phyloP scores from a whole-genome alignment of 768 basidiomycete genomes.

The Leccinum rimulosum region DNA sequence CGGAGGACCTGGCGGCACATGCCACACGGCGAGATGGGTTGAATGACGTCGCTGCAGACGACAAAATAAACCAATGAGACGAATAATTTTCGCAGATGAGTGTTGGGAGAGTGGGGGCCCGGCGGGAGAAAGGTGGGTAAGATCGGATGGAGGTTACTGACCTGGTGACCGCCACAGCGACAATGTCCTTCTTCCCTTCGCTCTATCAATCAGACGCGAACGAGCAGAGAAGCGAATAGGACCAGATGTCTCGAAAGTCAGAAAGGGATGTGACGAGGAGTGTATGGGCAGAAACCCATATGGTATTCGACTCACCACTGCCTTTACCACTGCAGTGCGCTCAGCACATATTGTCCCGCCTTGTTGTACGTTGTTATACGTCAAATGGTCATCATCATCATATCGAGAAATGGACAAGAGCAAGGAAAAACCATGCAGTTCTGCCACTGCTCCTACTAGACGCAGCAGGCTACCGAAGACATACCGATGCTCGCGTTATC shows the following conservation, averaged over 20 bases:
- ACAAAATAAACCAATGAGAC: neutral
- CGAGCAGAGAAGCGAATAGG: neutral
- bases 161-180: constrained; percentile 80
- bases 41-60: constrained; percentile 58
- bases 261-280: neutral
- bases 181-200: constrained; percentile 68
- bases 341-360: constrained; percentile 94
- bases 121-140: neutral
- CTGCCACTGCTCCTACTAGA: neutral
- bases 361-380: constrained; percentile 38
- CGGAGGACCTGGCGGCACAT: constrained; percentile 90
- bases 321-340: constrained; percentile 92
- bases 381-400: neutral
- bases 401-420: neutral
- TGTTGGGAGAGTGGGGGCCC: too few relatives aligned
- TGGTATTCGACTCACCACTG: constrained; percentile 57
- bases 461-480: constrained; percentile 8
- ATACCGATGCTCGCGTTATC: constrained; percentile 93
- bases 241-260: neutral
- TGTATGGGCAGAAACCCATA: neutral
- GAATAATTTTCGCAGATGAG: neutral
- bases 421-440: neutral
- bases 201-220: constrained; percentile 46
- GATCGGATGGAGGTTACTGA: constrained; percentile 35
- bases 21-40: constrained; percentile 81